Evolutionary conservation across 176 grass and related monocot genomes (phyloP).

Genomic region (Raddia guianensis): DNA sequence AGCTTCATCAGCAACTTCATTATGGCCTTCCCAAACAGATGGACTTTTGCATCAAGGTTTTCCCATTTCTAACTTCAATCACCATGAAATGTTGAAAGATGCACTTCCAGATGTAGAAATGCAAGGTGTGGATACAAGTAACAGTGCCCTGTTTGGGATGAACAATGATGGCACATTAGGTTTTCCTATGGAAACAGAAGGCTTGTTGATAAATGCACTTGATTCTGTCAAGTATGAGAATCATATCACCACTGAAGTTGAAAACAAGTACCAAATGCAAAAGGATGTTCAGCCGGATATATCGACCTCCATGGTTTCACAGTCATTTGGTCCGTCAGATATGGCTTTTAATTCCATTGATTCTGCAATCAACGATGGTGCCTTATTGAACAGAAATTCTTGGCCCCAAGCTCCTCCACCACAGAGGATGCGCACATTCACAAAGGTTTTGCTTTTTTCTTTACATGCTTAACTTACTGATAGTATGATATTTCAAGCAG

Average conservation of each 20-base stretch:
- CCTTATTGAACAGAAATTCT: constrained; percentile 81
- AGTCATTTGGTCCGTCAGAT: constrained; percentile 91
- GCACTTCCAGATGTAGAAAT: constrained; percentile 67
- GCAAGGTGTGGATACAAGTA: constrained; percentile 71
- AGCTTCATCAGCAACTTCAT: constrained; percentile 87
- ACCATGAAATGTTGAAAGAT: constrained; percentile 70
- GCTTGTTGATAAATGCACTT: constrained; percentile 69
- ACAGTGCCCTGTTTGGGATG: constrained; percentile 77
- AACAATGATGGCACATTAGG: constrained; percentile 69
- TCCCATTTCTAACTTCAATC: constrained; percentile 60
- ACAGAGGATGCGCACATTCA: constrained; percentile 91
- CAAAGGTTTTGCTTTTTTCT: constrained; percentile 70
- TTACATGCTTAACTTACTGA: constrained; percentile 10
- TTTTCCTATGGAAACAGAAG: constrained; percentile 71
- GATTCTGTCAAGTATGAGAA: constrained; percentile 73
- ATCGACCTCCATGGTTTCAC: constrained; percentile 97
- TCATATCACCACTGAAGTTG: constrained; percentile 67
- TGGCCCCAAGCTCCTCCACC: constrained; percentile 58
- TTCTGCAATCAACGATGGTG: constrained; percentile 82
- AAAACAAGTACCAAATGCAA: constrained; percentile 62
- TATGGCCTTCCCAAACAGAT: constrained; percentile 75
- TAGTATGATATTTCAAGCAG: constrained; percentile 19
- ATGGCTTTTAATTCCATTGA: constrained; percentile 97
- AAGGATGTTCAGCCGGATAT: constrained; percentile 92
- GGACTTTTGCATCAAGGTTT: constrained; percentile 78